phyloP scores from a whole-genome alignment of 441 rosid genomes.

The Adansonia gregorii region DNA sequence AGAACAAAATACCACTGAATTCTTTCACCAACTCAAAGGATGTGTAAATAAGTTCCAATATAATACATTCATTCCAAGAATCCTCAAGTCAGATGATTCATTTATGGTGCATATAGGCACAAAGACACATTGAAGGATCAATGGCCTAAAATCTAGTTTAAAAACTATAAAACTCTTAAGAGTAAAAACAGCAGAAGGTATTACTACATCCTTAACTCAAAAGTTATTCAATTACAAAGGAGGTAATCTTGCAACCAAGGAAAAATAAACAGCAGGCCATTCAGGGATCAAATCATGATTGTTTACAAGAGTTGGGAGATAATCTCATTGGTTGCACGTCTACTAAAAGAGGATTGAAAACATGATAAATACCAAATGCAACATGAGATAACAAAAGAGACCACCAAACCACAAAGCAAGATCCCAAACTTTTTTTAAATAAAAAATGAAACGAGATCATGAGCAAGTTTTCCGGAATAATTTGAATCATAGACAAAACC shows the following conservation, averaged over 20 bases:
- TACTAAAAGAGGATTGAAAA: not conserved
- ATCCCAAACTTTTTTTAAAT: not conserved
- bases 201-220: constrained; percentile 12
- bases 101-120: not conserved
- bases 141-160: constrained; percentile 6
- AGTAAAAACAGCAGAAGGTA: not conserved
- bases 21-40: constrained; percentile 3
- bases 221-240: not conserved
- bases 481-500: constrained; percentile 14
- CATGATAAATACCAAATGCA: not conserved
- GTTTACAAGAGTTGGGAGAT: not conserved
- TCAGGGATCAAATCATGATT: constrained; percentile 7
- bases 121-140: not conserved
- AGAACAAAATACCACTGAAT: constrained; percentile 9
- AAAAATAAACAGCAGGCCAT: not conserved
- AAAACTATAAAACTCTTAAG: not conserved
- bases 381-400: not conserved
- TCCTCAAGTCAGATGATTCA: not conserved
- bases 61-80: constrained; percentile 7
- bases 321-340: not conserved
- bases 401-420: constrained; percentile 2
- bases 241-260: not conserved
- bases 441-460: not conserved
- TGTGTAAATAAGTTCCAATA: constrained; percentile 12
- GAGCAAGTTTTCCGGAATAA: not conserved